Percentiles rank a stretch among this genome's conserved stretches.
These are phyloP conservation scores for Diaporthe citriasiana DNA, from an alignment of 2,329 filamentous ascomycete genomes.

Conservation along the genomic window DNA sequence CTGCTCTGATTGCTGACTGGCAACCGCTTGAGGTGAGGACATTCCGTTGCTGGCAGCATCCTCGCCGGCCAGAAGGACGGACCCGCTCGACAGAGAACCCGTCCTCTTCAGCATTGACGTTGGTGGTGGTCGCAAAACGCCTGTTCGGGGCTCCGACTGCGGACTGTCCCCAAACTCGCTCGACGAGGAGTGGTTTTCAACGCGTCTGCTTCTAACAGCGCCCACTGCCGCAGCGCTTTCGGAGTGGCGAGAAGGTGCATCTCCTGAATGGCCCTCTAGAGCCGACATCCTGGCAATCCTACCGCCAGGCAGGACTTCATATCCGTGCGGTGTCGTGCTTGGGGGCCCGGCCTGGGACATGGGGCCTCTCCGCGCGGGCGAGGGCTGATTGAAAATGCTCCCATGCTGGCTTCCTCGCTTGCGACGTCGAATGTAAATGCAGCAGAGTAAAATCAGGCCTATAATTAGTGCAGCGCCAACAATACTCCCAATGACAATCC, in stretches of 20 bases:
- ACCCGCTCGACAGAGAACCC: constrained; percentile 91
- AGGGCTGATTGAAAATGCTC: constrained; percentile 91
- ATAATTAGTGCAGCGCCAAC: constrained; percentile 78
- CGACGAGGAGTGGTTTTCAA: constrained; percentile 75
- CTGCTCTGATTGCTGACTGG: constrained; percentile 95
- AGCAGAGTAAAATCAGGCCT: constrained; percentile 77
- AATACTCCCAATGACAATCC: constrained; percentile 87
- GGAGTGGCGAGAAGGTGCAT: constrained; percentile 69
- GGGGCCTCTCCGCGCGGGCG: constrained; percentile 72
- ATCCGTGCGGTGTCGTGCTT: constrained; percentile 63
- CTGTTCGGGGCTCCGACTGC: constrained; percentile 72
- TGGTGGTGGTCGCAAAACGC: constrained; percentile 70
- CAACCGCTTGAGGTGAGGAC: constrained; percentile 86
- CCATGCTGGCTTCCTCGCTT: constrained; percentile 73
- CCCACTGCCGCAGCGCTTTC: constrained; percentile 61
- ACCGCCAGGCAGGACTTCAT: constrained; percentile 85
- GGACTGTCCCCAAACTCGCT: constrained; percentile 81
- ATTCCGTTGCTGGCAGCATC: constrained; percentile 81
- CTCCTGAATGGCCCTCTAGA: constrained; percentile 80
- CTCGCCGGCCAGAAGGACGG: constrained; percentile 79
- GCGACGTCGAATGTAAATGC: constrained; percentile 64
- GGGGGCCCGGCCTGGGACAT: constrained; percentile 56
- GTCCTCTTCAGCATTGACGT: constrained; percentile 74
- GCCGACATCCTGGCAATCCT: constrained; percentile 97
- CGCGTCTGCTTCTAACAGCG: constrained; percentile 61